phyloP scores from a whole-genome alignment of 2,329 filamentous ascomycete genomes.

The Alternaria rosae region DNA sequence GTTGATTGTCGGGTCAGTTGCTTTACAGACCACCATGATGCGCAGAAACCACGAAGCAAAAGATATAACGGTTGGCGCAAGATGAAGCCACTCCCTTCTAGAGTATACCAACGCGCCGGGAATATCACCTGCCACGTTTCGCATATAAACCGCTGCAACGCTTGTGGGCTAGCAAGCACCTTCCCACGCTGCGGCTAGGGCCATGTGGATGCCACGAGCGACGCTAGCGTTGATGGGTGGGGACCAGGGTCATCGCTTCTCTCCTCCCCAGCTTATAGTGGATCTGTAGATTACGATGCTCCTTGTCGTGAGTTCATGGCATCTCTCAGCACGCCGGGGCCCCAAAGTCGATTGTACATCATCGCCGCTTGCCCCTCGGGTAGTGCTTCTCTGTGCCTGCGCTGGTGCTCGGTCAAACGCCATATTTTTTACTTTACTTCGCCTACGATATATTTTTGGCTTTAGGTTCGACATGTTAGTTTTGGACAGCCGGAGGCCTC shows the following conservation, averaged over 20 bases:
- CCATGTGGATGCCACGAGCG: conserved; percentile 8
- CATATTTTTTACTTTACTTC: conserved; percentile 5
- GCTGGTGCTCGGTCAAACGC: conserved; percentile 6
- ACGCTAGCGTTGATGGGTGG: conserved; percentile 15
- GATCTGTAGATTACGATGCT: conserved; percentile 16
- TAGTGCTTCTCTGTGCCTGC: conserved; percentile 8
- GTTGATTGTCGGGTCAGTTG: not conserved
- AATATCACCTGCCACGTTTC: not conserved
- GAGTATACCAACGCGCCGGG: not conserved
- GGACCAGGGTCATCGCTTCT: conserved; percentile 6
- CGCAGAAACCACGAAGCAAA: not conserved
- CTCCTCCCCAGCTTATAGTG: conserved; percentile 20
- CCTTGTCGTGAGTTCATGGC: conserved; percentile 11
- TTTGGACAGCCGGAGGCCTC: conserved; percentile 10
- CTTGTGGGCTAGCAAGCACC: conserved; percentile 1
- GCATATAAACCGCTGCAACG: conserved; percentile 6
- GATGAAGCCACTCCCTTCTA: not conserved
- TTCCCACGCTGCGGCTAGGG: conserved; percentile 4
- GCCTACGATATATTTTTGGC: not conserved
- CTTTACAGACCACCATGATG: conserved; percentile 1
- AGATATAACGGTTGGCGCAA: not conserved
- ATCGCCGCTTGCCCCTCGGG: conserved; percentile 22
- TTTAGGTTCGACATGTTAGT: conserved; percentile 30
- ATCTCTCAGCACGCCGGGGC: conserved; percentile 17
- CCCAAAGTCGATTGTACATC: conserved; percentile 30